These are phyloP conservation scores for Nemania sp. DNA, from an alignment of 2,329 filamentous ascomycete genomes.

Conservation along the genomic window DNA sequence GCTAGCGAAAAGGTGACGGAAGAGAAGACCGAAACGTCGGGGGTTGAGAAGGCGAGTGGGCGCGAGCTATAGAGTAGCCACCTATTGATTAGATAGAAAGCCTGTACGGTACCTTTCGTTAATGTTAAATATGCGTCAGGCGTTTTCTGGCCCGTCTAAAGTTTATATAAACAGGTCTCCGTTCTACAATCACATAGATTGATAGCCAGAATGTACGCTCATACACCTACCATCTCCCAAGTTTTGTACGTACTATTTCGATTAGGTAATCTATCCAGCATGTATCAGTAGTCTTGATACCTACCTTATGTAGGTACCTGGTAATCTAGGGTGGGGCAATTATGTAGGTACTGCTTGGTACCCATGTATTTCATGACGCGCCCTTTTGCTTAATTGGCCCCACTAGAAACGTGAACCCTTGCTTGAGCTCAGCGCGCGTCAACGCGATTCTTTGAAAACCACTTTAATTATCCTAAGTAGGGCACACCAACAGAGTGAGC, in stretches of 20 bases:
- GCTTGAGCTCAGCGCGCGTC: slow-evolving; percentile 38
- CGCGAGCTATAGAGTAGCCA: slow-evolving; percentile 64
- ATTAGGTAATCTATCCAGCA: no score
- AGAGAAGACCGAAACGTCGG: slow-evolving; percentile 62
- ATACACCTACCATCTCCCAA: no score
- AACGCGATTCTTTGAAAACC: slow-evolving; percentile 45
- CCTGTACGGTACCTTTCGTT: not conserved
- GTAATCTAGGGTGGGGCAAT: slow-evolving; percentile 16
- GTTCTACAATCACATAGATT: no score
- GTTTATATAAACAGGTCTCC: no score
- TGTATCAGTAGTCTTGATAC: no score
- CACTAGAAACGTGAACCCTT: slow-evolving; percentile 39
- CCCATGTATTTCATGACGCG: slow-evolving; percentile 16
- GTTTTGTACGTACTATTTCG: no score
- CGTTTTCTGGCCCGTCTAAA: no score
- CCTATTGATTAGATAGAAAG: slow-evolving; percentile 8
- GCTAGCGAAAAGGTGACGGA: slow-evolving; percentile 68
- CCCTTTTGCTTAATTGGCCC: slow-evolving; percentile 37
- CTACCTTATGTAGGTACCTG: no score
- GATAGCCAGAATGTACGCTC: no score
- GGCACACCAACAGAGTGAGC: not conserved
- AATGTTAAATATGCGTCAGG: not conserved
- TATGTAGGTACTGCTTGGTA: no score
- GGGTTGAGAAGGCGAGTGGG: slow-evolving; percentile 77
- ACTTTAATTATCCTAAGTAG: slow-evolving; percentile 38